phyloP scores from a whole-genome alignment of 805 yeast species.

The Candida argentea region DNA sequence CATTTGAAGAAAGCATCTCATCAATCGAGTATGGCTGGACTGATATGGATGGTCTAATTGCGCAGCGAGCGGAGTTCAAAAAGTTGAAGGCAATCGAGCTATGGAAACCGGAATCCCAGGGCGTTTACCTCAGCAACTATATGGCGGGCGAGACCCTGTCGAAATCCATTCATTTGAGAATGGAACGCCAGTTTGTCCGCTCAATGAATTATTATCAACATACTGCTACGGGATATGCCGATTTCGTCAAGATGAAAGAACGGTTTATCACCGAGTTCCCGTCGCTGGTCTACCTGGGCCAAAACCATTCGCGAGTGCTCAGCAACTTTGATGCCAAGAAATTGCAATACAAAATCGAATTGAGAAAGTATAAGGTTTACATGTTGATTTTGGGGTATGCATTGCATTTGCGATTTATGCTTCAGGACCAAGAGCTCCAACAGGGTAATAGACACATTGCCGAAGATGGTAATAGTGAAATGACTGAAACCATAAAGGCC shows the following conservation, averaged over 20 bases:
- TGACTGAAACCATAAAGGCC: not conserved
- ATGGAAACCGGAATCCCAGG: slow-evolving; percentile 35
- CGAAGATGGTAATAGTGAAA: not conserved
- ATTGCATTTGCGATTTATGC: slow-evolving; percentile 34
- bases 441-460: not conserved
- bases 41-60: slow-evolving; percentile 22
- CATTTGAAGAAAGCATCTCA: slow-evolving; percentile 54
- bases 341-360: slow-evolving; percentile 35
- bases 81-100: slow-evolving; percentile 24
- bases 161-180: slow-evolving; percentile 22
- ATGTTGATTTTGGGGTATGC: slow-evolving; percentile 37
- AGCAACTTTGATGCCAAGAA: slow-evolving; percentile 31
- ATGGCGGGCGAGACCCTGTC: slow-evolving; percentile 11
- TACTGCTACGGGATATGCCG: slow-evolving; percentile 23
- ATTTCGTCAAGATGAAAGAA: slow-evolving; percentile 19
- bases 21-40: slow-evolving; percentile 83
- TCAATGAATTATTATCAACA: slow-evolving; percentile 32
- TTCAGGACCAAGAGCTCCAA: slow-evolving; percentile 13
- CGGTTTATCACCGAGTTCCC: slow-evolving; percentile 22
- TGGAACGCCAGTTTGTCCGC: slow-evolving; percentile 35
- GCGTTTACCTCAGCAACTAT: slow-evolving; percentile 30
- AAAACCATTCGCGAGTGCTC: slow-evolving; percentile 27
- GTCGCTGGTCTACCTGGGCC: slow-evolving; percentile 5
- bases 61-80: slow-evolving; percentile 18
- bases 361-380: slow-evolving; percentile 36